These are phyloP conservation scores for Sutorius eximius DNA, from an alignment of 1,284 basidiomycete genomes.

Conservation along the genomic window DNA sequence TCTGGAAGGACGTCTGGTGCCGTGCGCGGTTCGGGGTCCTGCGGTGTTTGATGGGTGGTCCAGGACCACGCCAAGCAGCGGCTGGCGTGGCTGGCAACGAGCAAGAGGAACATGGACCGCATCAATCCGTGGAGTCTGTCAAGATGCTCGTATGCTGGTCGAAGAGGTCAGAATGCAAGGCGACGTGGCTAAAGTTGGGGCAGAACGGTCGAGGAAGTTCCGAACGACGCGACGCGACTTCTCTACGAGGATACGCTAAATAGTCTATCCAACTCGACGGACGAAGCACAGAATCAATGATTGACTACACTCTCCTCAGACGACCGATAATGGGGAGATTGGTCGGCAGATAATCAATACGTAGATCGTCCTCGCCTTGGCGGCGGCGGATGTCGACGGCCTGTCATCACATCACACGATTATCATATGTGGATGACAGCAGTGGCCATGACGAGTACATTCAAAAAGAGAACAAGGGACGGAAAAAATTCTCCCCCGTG, in stretches of 20 bases:
- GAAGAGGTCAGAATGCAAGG: background rate
- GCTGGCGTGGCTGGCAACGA: slow-evolving; percentile 13
- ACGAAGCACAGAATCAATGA: slow-evolving; percentile 3
- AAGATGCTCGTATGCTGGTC: background rate
- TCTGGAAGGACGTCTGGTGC: slow-evolving; percentile 14
- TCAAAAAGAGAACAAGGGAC: slow-evolving; percentile 1
- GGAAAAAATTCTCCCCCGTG: slow-evolving; percentile 1
- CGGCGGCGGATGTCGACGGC: background rate
- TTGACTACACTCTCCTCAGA: background rate
- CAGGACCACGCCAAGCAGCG: slow-evolving; percentile 30
- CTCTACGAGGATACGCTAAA: background rate
- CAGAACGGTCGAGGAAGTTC: slow-evolving; percentile 1
- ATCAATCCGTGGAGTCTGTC: slow-evolving; percentile 11
- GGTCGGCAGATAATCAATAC: background rate
- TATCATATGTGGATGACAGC: background rate
- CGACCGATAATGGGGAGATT: background rate
- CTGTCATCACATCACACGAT: background rate
- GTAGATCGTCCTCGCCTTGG: background rate
- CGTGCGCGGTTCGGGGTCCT: slow-evolving; percentile 5
- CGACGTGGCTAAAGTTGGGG: background rate
- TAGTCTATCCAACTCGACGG: slow-evolving; percentile 3
- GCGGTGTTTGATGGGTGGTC: slow-evolving; percentile 25
- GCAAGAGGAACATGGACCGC: slow-evolving; percentile 9
- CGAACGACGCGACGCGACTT: background rate
- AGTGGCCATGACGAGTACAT: slow-evolving; percentile 1